These are phyloP conservation scores for barrel medic (Medicago truncatula) DNA, from an alignment of 306 rosid genomes.

Conservation along the genomic window DNA sequence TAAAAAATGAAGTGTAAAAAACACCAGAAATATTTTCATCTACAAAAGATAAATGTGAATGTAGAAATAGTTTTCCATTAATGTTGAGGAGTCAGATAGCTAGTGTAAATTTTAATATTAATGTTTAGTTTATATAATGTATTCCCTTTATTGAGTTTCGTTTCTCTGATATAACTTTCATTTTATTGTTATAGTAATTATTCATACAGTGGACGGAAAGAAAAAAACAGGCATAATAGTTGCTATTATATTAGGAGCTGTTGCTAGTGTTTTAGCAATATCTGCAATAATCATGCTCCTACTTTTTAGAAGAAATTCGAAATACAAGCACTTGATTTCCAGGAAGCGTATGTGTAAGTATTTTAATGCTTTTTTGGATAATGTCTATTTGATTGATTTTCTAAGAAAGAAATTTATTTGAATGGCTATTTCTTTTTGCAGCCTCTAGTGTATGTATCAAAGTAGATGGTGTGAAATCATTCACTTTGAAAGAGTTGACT, in stretches of 20 bases:
- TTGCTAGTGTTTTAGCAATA: constrained; percentile 49
- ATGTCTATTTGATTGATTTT: constrained; percentile 18
- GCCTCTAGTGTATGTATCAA: constrained; percentile 63
- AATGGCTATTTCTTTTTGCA: constrained; percentile 51
- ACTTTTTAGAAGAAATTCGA: constrained; percentile 47
- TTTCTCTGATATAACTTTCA: constrained; percentile 37
- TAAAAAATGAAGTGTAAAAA: too few species aligned
- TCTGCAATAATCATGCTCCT: constrained; percentile 56
- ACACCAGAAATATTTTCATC: too few species aligned
- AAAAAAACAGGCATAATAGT: constrained; percentile 49
- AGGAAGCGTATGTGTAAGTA: constrained; percentile 66
- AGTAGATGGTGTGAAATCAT: constrained; percentile 79
- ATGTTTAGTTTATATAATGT: constrained; percentile 6
- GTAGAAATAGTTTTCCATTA: constrained; percentile 23
- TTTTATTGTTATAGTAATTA: constrained; percentile 46
- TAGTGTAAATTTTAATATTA: constrained; percentile 10
- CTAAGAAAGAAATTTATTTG: constrained; percentile 26
- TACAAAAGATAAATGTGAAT: too few species aligned
- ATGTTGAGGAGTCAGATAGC: constrained; percentile 30
- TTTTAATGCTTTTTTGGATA: constrained; percentile 23
- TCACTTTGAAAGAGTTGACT: constrained; percentile 73
- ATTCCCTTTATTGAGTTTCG: constrained; percentile 21
- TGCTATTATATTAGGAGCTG: constrained; percentile 56
- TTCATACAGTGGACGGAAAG: constrained; percentile 30
- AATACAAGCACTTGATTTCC: constrained; percentile 47